These are phyloP conservation scores for Escovopsis sp. DNA, from an alignment of 2,329 filamentous ascomycete genomes.

Conservation along the genomic window DNA sequence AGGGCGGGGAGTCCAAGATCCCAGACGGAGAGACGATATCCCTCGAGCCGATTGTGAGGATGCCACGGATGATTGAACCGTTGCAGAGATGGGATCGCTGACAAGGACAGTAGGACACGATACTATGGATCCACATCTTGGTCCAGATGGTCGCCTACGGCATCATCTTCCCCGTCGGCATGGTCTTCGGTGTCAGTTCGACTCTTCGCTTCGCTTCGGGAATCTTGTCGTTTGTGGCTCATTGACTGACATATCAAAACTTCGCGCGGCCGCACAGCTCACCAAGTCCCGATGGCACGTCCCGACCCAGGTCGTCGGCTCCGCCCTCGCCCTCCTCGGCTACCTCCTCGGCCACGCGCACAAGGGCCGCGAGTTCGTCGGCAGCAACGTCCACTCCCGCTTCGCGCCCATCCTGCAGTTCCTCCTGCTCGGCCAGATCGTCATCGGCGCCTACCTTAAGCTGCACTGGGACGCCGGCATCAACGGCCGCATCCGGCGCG, in stretches of 20 bases:
- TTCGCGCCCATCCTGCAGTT: conserved; percentile 75
- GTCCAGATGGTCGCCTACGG: conserved; percentile 80
- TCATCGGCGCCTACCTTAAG: conserved; percentile 73
- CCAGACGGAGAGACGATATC: conserved; percentile 56
- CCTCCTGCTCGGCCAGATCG: conserved; percentile 61
- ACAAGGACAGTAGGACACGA: conserved; percentile 47
- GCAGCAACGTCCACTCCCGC: conserved; percentile 59
- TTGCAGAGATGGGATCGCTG: conserved; percentile 11
- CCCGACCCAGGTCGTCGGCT: conserved; percentile 64
- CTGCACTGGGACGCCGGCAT: conserved; percentile 78
- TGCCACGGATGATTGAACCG: neutral
- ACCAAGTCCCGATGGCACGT: conserved; percentile 89
- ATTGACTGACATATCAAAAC: neutral
- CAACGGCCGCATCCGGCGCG: conserved; percentile 59
- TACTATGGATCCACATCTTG: conserved; percentile 88
- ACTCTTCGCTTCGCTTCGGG: neutral
- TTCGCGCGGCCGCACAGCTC: conserved; percentile 40
- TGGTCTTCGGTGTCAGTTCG: conserved; percentile 74
- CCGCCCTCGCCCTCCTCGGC: conserved; percentile 61
- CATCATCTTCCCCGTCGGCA: conserved; percentile 81
- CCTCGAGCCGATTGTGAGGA: conserved; percentile 56
- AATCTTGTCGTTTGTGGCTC: too few relatives aligned
- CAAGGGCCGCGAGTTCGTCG: conserved; percentile 71
- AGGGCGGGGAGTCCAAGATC: conserved; percentile 35
- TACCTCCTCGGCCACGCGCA: conserved; percentile 89